These are phyloP conservation scores for Aurantiochytrium sp. DNA, from an alignment of 108 stramenopile genomes.

Conservation along the genomic window DNA sequence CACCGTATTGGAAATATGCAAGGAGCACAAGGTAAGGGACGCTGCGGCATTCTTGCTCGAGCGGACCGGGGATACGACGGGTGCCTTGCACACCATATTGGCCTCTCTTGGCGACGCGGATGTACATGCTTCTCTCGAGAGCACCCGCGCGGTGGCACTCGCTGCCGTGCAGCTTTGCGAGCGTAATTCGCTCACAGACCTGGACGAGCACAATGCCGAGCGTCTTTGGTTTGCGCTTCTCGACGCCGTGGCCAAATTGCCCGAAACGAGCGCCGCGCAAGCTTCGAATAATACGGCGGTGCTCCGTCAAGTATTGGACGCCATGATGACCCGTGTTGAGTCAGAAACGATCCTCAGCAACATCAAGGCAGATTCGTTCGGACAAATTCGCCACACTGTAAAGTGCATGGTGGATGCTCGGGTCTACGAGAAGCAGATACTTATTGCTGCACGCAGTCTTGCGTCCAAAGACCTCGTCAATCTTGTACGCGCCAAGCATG, in stretches of 20 bases:
- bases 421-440: not conserved
- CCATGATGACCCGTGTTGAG: not conserved
- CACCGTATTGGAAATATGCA: not conserved
- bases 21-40: not conserved
- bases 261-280: not conserved
- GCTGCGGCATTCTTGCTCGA: not conserved
- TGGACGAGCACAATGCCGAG: not conserved
- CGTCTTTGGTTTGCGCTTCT: not conserved
- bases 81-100: not conserved
- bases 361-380: not conserved
- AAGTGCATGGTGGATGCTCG: not conserved
- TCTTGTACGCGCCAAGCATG: not conserved
- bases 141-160: not conserved
- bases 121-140: not conserved
- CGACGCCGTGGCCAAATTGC: not conserved
- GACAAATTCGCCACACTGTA: constrained; percentile 8
- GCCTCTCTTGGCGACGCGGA: not conserved
- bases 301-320: not conserved
- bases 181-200: not conserved
- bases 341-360: not conserved
- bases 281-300: not conserved
- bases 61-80: not conserved
- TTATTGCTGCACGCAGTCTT: not conserved
- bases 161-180: constrained; percentile 10
- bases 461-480: not conserved